Conservation (phyloP, 2,329 filamentous ascomycete genomes). For the Chaetomium sp. region DNA sequence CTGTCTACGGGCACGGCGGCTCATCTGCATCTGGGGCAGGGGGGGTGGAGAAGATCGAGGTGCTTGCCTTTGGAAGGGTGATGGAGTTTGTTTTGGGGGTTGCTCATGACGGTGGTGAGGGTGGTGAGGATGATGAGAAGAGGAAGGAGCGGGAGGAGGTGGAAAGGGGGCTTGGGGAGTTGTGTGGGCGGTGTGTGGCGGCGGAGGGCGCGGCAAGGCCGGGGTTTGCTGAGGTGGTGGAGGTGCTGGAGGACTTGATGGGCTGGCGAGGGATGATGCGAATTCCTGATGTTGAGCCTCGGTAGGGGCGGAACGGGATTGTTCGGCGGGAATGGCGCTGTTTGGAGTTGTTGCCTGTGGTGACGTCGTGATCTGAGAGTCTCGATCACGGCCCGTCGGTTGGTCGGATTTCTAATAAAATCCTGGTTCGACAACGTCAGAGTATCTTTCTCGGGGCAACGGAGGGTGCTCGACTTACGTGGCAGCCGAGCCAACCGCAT, state of each 20-base stretch:
- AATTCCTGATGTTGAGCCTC: slow-evolving; percentile 27
- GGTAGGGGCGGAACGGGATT: not conserved
- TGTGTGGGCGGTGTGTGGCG: slow-evolving; percentile 39
- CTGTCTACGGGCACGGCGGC: slow-evolving; percentile 43
- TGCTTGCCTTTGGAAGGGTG: slow-evolving; percentile 52
- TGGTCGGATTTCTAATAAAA: not conserved
- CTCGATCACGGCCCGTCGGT: not conserved
- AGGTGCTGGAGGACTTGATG: slow-evolving; percentile 32
- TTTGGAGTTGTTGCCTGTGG: not conserved
- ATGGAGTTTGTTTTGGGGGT: slow-evolving; percentile 49
- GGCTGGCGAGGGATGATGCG: slow-evolving; percentile 34
- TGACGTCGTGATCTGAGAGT: not conserved
- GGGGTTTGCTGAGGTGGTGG: slow-evolving; percentile 39
- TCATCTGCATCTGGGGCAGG: no score
- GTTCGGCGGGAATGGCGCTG: not conserved
- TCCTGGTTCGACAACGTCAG: not conserved
- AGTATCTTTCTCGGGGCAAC: not conserved
- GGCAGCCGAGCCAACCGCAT: slow-evolving; percentile 12
- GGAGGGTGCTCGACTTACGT: not conserved
- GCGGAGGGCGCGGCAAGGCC: slow-evolving; percentile 38
- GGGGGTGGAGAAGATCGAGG: slow-evolving; percentile 48
- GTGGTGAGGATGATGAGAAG: slow-evolving; percentile 5
- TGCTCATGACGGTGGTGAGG: slow-evolving; percentile 27
- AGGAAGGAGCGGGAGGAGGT: slow-evolving; percentile 25
- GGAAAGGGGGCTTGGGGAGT: slow-evolving; percentile 33